Evolutionary conservation across 2,329 filamentous ascomycete genomes (phyloP).

Genomic region (Didymella lethalis): DNA sequence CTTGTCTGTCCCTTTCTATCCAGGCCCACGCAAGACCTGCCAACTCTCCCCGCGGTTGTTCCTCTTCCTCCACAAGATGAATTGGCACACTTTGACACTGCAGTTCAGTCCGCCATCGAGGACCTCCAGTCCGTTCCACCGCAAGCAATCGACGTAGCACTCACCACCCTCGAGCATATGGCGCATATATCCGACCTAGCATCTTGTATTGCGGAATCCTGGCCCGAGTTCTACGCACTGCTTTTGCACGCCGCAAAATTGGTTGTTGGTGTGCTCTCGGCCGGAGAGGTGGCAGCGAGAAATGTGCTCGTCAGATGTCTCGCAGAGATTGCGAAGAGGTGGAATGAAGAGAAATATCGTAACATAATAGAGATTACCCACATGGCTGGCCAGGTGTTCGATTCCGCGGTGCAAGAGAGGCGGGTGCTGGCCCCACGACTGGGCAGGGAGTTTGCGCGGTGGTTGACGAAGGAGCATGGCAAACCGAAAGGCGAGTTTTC

Average conservation of each 20-base stretch:
- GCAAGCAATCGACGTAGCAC: slow-evolving; percentile 58
- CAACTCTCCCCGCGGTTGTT: neutral
- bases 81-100: slow-evolving; percentile 13
- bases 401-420: slow-evolving; percentile 16
- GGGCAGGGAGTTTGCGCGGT: slow-evolving; percentile 15
- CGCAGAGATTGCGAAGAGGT: slow-evolving; percentile 11
- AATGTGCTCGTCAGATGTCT: slow-evolving; percentile 60
- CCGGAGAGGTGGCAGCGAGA: slow-evolving; percentile 64
- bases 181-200: slow-evolving; percentile 53
- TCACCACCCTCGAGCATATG: slow-evolving; percentile 61
- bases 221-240: slow-evolving; percentile 63
- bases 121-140: slow-evolving; percentile 46
- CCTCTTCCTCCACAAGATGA: slow-evolving; percentile 14
- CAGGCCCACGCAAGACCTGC: neutral
- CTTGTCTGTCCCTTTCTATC: neutral
- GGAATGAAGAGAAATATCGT: slow-evolving; percentile 16
- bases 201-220: slow-evolving; percentile 25
- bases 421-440: slow-evolving; percentile 6
- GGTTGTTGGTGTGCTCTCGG: slow-evolving; percentile 61
- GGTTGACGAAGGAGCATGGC: slow-evolving; percentile 4
- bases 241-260: slow-evolving; percentile 71
- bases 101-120: slow-evolving; percentile 15
- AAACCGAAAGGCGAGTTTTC: neutral
- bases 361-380: slow-evolving; percentile 7
- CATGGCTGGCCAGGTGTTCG: neutral